Base-by-base conservation (phyloP, 2,329 filamentous ascomycete species). In the Colletotrichum truncatum region DNA sequence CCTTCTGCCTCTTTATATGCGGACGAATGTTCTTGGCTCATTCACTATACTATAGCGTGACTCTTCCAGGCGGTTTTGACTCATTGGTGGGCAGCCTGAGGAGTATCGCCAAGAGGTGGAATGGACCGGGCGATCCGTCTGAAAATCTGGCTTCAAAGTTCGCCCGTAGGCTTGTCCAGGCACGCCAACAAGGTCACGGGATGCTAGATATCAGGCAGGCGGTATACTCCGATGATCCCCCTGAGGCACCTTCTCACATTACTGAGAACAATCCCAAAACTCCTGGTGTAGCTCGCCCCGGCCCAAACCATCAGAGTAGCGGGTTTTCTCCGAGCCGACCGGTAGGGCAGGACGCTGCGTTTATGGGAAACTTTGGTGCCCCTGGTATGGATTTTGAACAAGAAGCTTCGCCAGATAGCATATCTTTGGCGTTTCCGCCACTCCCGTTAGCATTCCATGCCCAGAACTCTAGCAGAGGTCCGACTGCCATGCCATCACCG, bases 31-130 rank as follows among this genome's bases (percentile, higher is more conserved):
- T 76, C 39, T 66, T 71, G 14, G 74, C 74, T 3, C 77, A 80
- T 59, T 69, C 74, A 4, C 63, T 68, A n/a, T 75, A 79, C 64
- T 74, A 78, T 58, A 63, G 65, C 12, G 67, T 74, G 1, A 39
- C 69, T 3, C 63, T 80, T 2, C 64, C 73, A 1, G 52, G 59
- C 0, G 75, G 74, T 4, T 74, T 81, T 16, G 72, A 77, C 12
- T 73, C 71, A 0, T 57, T 81, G 1, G 70, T 78, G 3, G 61
- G 66, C 3, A 76, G 75, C 16, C 70, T 81, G 0, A 63, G 70
- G 4, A 75, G 78, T 18, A 78, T 82, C 6, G 76, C 78, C 0
- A 67, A 70, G 5, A 72, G 79, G n/a, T 80, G 77, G 77, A 74
- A 73, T 48, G 76, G 77, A 5, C 66, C 68, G 12, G 68, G 69